Conservation (phyloP, 768 basidiomycete species). For the Phlebiopsis gigantea region DNA sequence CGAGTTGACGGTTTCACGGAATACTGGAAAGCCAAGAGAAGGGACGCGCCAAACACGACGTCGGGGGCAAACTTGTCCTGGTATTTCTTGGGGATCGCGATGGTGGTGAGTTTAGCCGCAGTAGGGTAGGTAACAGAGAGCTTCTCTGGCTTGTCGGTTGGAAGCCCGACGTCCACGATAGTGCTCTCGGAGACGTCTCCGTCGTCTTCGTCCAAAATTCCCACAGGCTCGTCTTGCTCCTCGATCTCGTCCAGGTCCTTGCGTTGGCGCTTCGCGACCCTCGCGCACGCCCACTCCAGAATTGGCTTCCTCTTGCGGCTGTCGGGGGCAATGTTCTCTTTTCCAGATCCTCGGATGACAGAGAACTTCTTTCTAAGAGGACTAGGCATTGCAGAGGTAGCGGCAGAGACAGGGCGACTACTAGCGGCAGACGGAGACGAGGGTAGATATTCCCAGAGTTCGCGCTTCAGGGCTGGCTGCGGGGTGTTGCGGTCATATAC, state of each 20-base stretch:
- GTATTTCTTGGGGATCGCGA: constrained; percentile 20
- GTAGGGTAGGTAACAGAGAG: no score
- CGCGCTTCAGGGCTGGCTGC: constrained; percentile 15
- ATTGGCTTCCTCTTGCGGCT: constrained; percentile 25
- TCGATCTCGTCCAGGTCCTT: constrained; percentile 1
- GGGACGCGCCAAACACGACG: constrained; percentile 25
- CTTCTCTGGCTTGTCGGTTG: background rate
- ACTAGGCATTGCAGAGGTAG: constrained; percentile 11
- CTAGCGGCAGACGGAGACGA: constrained; percentile 20
- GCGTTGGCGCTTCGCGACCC: constrained; percentile 32
- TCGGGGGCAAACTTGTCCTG: constrained; percentile 21
- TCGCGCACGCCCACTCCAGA: constrained; percentile 43
- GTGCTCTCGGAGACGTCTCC: background rate
- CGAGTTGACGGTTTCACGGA: constrained; percentile 8
- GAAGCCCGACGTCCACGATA: background rate
- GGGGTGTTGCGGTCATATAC: background rate
- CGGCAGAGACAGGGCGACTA: background rate
- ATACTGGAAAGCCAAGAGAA: constrained; percentile 25
- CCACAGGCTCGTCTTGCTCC: constrained; percentile 15
- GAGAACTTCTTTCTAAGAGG: constrained; percentile 13
- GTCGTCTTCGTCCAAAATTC: background rate
- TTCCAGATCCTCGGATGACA: background rate
- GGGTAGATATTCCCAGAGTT: constrained; percentile 26
- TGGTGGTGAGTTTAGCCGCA: background rate
- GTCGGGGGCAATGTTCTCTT: background rate